phyloP scores from a whole-genome alignment of 148 eudicot genomes.

The Persicaria maculosa region DNA sequence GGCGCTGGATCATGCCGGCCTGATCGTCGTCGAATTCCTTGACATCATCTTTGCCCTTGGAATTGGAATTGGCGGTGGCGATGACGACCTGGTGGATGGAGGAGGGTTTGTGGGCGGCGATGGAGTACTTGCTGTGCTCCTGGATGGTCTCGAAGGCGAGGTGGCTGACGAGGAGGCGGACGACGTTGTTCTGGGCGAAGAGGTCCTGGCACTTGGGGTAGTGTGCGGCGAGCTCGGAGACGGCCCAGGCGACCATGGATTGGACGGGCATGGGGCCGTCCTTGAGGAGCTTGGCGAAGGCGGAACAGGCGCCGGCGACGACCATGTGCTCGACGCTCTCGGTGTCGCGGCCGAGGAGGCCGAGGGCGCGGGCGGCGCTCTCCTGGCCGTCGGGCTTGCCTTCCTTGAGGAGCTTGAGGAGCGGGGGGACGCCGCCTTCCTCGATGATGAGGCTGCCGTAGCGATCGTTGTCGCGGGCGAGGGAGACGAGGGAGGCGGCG shows the following conservation, averaged over 20 bases:
- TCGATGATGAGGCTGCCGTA: constrained; percentile 70
- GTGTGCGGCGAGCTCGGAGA: constrained; percentile 52
- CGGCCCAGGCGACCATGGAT: constrained; percentile 80
- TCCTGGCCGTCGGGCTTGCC: constrained; percentile 82
- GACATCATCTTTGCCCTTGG: neutral
- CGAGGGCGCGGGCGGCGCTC: constrained; percentile 70
- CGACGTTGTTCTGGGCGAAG: constrained; percentile 61
- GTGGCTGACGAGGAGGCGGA: constrained; percentile 30
- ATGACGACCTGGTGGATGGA: constrained; percentile 43
- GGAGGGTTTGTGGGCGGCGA: neutral
- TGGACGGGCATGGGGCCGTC: constrained; percentile 90
- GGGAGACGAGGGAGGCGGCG: too few species aligned
- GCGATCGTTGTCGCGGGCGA: too few species aligned
- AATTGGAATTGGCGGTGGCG: constrained; percentile 24
- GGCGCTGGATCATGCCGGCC: neutral
- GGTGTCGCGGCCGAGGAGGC: constrained; percentile 55
- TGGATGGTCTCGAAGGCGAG: constrained; percentile 50
- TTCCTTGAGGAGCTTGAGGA: constrained; percentile 58
- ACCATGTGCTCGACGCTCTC: constrained; percentile 78
- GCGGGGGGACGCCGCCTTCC: constrained; percentile 78
- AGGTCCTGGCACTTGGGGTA: constrained; percentile 66
- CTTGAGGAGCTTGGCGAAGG: constrained; percentile 65
- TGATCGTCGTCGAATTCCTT: neutral
- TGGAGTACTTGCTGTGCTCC: constrained; percentile 71
- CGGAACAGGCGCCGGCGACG: constrained; percentile 55